These are phyloP conservation scores for Microsporum canis DNA, from an alignment of 2,329 filamentous ascomycete genomes.

Conservation along the genomic window DNA sequence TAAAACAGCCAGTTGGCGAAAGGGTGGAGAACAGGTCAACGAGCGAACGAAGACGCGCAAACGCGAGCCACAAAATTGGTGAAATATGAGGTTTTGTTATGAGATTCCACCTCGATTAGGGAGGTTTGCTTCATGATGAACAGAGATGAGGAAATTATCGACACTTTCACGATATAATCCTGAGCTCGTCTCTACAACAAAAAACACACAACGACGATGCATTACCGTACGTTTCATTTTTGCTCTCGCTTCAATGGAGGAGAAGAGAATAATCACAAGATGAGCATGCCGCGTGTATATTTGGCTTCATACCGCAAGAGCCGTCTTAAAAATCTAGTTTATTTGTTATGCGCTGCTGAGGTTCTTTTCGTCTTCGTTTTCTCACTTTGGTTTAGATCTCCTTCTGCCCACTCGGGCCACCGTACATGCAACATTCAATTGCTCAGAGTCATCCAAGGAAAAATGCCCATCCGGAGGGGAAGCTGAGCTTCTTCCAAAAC, in stretches of 20 bases:
- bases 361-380: conserved; percentile 8
- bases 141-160: no score
- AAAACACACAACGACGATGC: not conserved
- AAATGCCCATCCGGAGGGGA: conserved; percentile 42
- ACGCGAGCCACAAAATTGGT: not conserved
- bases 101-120: not conserved
- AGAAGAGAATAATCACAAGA: not conserved
- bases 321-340: not conserved
- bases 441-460: conserved; percentile 28
- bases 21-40: not conserved
- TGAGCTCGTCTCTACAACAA: no score
- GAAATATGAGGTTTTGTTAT: not conserved
- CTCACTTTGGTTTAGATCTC: conserved; percentile 15
- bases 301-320: not conserved
- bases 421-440: conserved; percentile 31
- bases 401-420: conserved; percentile 19
- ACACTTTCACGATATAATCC: no score
- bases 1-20: not conserved
- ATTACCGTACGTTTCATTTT: not conserved
- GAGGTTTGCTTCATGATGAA: not conserved
- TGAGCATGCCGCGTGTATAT: not conserved
- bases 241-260: not conserved
- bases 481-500: conserved; percentile 32
- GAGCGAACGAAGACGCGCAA: not conserved
- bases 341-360: not conserved